Conservation (phyloP, 2,329 filamentous ascomycete genomes). For the Aspergillus aculeatus region DNA sequence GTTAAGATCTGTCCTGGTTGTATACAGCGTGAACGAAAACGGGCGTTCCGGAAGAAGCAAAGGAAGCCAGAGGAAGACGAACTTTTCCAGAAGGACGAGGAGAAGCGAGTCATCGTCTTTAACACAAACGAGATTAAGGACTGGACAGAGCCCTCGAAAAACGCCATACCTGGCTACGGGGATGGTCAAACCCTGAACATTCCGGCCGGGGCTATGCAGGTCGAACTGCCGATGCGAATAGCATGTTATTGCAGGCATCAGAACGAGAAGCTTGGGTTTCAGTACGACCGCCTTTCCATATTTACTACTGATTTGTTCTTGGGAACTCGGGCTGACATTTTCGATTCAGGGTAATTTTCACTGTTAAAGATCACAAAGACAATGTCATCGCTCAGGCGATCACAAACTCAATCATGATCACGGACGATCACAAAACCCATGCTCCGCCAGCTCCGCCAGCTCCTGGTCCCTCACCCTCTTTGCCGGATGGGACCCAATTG, state of each 20-base stretch:
- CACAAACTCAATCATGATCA: slow-evolving; percentile 90
- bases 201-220: slow-evolving; percentile 65
- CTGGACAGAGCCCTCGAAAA: slow-evolving; percentile 65
- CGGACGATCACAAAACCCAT: slow-evolving; percentile 94
- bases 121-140: slow-evolving; percentile 86
- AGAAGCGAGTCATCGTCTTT: slow-evolving; percentile 81
- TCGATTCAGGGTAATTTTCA: slow-evolving; percentile 73
- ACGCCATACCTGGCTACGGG: slow-evolving; percentile 49
- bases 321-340: slow-evolving; percentile 19
- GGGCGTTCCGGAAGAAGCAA: slow-evolving; percentile 86
- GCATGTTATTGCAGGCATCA: slow-evolving; percentile 97
- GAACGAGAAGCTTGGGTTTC: slow-evolving; percentile 86
- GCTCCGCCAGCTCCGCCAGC: slow-evolving; percentile 42
- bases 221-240: slow-evolving; percentile 90
- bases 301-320: background rate
- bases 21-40: slow-evolving; percentile 85
- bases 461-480: slow-evolving; percentile 33
- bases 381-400: slow-evolving; percentile 80
- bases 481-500: slow-evolving; percentile 41
- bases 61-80: slow-evolving; percentile 93
- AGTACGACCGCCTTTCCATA: slow-evolving; percentile 36
- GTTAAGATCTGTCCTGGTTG: slow-evolving; percentile 91
- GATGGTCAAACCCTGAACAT: slow-evolving; percentile 30
- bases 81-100: slow-evolving; percentile 77
- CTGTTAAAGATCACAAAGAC: slow-evolving; percentile 77